A percentile compares a stretch with the other conserved stretches of the same genome.
phyloP scores from a whole-genome alignment of 495 filamentous ascomycete species.

The Penicillium longicatenatum region DNA sequence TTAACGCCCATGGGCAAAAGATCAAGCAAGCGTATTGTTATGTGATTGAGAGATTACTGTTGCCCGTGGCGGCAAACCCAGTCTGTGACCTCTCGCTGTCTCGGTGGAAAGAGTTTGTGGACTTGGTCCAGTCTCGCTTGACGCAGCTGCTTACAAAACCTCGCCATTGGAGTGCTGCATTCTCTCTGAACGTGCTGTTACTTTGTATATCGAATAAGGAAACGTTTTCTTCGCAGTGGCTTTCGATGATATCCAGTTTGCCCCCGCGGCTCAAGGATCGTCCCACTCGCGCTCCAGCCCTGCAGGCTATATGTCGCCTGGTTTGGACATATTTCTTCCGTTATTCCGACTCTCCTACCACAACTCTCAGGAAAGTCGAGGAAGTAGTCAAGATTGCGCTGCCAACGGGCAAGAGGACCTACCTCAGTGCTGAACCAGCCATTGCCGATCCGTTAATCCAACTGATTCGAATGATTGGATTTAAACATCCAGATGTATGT shows the following conservation, averaged over 20 bases:
- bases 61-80: constrained; percentile 83
- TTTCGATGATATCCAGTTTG: constrained; percentile 72
- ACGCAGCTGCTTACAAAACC: constrained; percentile 85
- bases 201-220: constrained; percentile 87
- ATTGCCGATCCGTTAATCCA: constrained; percentile 89
- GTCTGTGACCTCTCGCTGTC: constrained; percentile 70
- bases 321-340: constrained; percentile 96
- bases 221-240: constrained; percentile 80
- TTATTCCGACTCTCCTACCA: constrained; percentile 67
- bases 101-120: constrained; percentile 83
- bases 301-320: constrained; percentile 89
- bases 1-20: constrained; percentile 77
- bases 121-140: constrained; percentile 71
- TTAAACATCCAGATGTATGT: constrained; percentile 88
- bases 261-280: constrained; percentile 83
- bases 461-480: constrained; percentile 92
- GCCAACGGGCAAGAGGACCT: constrained; percentile 72
- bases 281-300: constrained; percentile 70
- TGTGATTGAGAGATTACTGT: constrained; percentile 79
- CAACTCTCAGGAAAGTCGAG: constrained; percentile 77
- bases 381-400: constrained; percentile 83
- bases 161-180: constrained; percentile 84
- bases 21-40: constrained; percentile 95
- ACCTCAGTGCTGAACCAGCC: constrained; percentile 75
- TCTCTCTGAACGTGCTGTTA: constrained; percentile 80